These are phyloP conservation scores for Theobroma grandiflorum DNA, from an alignment of 441 rosid species.

Conservation along the genomic window DNA sequence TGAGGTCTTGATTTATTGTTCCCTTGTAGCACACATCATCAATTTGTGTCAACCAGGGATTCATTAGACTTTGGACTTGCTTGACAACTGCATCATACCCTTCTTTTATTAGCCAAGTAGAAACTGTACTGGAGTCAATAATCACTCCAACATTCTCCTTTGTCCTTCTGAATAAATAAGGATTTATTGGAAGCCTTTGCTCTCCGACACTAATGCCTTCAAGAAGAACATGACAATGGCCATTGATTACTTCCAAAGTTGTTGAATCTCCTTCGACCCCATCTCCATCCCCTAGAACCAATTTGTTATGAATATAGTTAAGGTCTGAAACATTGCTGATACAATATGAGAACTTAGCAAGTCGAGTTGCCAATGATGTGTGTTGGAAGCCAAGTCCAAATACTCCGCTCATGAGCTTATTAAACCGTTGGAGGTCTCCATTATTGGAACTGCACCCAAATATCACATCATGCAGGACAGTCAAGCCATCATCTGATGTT, in stretches of 20 bases:
- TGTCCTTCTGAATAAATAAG: neutral
- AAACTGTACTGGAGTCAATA: conserved; percentile 33
- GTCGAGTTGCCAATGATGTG: conserved; percentile 35
- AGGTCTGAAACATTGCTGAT: conserved; percentile 35
- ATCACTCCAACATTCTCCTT: conserved; percentile 19
- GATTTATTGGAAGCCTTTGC: conserved; percentile 30
- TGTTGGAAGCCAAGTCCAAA: conserved; percentile 37
- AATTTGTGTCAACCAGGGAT: conserved; percentile 18
- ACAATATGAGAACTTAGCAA: conserved; percentile 48
- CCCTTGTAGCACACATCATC: conserved; percentile 5
- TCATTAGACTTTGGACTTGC: conserved; percentile 29
- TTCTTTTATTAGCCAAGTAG: conserved; percentile 23
- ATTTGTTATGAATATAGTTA: conserved; percentile 31
- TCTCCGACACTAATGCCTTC: conserved; percentile 47
- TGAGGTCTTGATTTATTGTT: conserved; percentile 31
- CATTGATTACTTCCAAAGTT: conserved; percentile 21
- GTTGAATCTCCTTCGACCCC: conserved; percentile 37
- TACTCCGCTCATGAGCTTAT: conserved; percentile 31
- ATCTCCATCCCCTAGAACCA: conserved; percentile 38
- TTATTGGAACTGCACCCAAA: conserved; percentile 45
- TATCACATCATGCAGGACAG: conserved; percentile 18
- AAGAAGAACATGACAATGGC: conserved; percentile 33
- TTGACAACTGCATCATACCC: conserved; percentile 29
- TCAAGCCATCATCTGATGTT: conserved; percentile 29
- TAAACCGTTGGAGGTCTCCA: conserved; percentile 9